Evolutionary conservation across 768 basidiomycete genomes (phyloP).

Genomic region (Leucocoprinus sp.): DNA sequence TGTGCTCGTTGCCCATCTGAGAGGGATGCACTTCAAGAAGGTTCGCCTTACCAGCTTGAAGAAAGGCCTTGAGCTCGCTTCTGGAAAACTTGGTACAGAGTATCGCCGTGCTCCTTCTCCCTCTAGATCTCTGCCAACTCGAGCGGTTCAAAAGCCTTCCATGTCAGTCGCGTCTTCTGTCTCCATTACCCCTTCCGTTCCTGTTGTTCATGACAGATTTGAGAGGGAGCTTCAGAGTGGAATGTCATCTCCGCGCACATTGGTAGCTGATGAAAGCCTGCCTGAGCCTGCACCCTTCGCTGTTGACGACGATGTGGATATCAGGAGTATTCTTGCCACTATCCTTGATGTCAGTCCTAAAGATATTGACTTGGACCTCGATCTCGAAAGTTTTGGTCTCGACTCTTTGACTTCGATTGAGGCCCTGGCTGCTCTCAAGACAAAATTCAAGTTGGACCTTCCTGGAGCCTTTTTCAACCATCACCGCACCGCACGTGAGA

Average conservation of each 20-base stretch:
- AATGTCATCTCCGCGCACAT: constrained; percentile 29
- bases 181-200: too few species aligned
- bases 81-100: constrained; percentile 12
- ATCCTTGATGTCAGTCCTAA: constrained; percentile 35
- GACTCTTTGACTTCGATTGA: constrained; percentile 61
- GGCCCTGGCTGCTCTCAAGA: constrained; percentile 37
- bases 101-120: not conserved
- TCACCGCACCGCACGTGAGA: constrained; percentile 30
- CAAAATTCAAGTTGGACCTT: constrained; percentile 32
- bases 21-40: constrained; percentile 51
- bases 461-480: constrained; percentile 35
- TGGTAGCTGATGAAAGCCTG: constrained; percentile 29
- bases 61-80: constrained; percentile 31
- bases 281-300: constrained; percentile 15
- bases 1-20: constrained; percentile 45
- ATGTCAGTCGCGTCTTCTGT: too few species aligned
- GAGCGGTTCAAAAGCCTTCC: not conserved
- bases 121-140: not conserved
- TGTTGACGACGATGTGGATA: constrained; percentile 18
- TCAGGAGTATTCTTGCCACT: constrained; percentile 33
- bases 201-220: too few species aligned
- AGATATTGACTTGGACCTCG: constrained; percentile 36
- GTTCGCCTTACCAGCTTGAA: constrained; percentile 43
- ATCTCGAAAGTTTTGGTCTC: constrained; percentile 44
- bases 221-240: constrained; percentile 13